Conservation (phyloP, 2,329 filamentous ascomycete species). For the Talaromyces sp. region DNA sequence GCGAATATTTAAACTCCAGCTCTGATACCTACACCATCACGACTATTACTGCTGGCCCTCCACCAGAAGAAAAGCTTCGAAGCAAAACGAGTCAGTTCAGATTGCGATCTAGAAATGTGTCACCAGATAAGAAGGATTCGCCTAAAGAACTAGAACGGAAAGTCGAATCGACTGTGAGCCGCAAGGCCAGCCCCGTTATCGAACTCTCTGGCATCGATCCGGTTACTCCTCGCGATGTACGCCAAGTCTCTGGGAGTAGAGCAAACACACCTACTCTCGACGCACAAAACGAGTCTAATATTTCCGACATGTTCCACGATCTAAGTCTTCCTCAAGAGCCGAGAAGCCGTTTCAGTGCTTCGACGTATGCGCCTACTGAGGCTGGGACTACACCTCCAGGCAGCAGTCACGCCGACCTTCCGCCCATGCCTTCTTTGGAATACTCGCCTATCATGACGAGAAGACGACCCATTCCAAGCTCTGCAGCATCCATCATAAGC, state of each 20-base stretch:
- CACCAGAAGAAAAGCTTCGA: conserved; percentile 9
- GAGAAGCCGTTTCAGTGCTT: conserved; percentile 57
- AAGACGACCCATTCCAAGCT: conserved; percentile 36
- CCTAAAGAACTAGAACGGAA: neutral
- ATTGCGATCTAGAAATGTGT: conserved; percentile 5
- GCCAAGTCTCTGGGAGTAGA: neutral
- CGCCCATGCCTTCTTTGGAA: conserved; percentile 29
- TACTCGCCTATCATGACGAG: conserved; percentile 38
- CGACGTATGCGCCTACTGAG: conserved; percentile 15
- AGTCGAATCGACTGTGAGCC: neutral
- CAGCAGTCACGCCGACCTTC: conserved; percentile 30
- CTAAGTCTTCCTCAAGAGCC: conserved; percentile 51
- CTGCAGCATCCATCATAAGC: conserved; percentile 31
- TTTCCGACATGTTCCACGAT: conserved; percentile 32
- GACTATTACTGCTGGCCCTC: conserved; percentile 14
- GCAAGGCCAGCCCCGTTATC: neutral
- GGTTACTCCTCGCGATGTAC: neutral
- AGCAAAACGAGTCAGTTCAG: conserved; percentile 13
- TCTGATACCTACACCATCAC: conserved; percentile 16
- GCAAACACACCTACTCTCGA: neutral
- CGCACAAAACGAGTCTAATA: conserved; percentile 15
- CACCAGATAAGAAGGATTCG: neutral
- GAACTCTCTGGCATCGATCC: neutral
- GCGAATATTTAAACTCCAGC: neutral
- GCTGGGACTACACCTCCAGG: conserved; percentile 16